phyloP scores from a whole-genome alignment of 352 stramenopile species.

The Phytophthora idaei region DNA sequence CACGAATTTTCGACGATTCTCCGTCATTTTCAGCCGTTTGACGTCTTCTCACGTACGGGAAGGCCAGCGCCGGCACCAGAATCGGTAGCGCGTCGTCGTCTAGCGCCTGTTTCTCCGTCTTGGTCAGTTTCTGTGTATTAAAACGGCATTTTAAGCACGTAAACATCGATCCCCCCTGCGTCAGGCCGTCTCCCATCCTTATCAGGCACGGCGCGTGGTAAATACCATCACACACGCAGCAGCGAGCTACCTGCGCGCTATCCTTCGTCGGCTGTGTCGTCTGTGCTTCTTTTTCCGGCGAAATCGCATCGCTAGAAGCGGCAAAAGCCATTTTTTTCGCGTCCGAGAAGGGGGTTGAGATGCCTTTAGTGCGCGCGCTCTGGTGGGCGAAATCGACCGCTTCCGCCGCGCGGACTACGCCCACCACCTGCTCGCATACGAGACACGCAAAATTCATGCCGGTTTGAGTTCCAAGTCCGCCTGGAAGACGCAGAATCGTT shows the following conservation, averaged over 20 bases:
- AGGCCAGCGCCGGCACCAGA: conserved; percentile 34
- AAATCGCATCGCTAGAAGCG: conserved; percentile 2
- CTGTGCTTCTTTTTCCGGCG: neutral
- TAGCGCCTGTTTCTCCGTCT: neutral
- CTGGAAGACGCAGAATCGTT: conserved; percentile 10
- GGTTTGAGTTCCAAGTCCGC: neutral
- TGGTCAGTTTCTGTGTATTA: neutral
- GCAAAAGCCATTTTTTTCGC: conserved; percentile 10
- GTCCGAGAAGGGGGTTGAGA: neutral
- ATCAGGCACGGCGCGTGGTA: conserved; percentile 50
- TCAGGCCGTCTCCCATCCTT: neutral
- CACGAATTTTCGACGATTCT: conserved; percentile 3
- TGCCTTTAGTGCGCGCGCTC: conserved; percentile 17
- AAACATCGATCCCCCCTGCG: conserved; percentile 9
- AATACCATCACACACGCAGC: conserved; percentile 43
- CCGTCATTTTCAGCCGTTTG: conserved; percentile 4
- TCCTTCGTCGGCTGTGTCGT: neutral
- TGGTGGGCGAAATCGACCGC: neutral
- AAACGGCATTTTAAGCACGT: conserved; percentile 33
- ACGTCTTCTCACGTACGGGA: conserved; percentile 29
- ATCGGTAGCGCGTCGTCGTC: conserved; percentile 18
- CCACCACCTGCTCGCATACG: conserved; percentile 40
- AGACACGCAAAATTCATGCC: conserved; percentile 56
- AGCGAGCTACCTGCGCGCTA: conserved; percentile 31
- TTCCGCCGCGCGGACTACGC: conserved; percentile 12